Evolutionary conservation across 768 basidiomycete species (phyloP).

Genomic region (Mycena indigotica): DNA sequence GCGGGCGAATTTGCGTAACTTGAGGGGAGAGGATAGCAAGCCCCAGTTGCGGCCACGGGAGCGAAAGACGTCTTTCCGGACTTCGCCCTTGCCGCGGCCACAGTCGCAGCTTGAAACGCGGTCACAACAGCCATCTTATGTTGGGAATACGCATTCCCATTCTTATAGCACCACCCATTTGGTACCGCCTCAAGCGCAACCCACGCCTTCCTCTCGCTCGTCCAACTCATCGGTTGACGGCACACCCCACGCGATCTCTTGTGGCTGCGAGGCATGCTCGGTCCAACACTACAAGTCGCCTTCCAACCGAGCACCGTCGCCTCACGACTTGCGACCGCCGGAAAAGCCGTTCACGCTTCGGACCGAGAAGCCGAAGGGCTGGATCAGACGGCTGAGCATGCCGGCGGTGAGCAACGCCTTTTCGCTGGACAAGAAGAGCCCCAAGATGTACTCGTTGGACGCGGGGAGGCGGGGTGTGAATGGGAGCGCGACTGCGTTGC

Average conservation of each 20-base stretch:
- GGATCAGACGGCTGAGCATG: conserved; percentile 81
- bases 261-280: conserved; percentile 69
- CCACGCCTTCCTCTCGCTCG: conserved; percentile 27
- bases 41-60: conserved; percentile 22
- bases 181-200: conserved; percentile 33
- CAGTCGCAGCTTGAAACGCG: conserved; percentile 22
- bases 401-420: conserved; percentile 64
- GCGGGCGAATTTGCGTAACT: conserved; percentile 42
- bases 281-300: conserved; percentile 52
- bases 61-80: conserved; percentile 19
- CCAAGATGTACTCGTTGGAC: conserved; percentile 45
- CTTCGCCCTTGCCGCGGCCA: conserved; percentile 30
- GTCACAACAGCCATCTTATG: not conserved
- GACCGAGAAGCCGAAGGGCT: conserved; percentile 62
- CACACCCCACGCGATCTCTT: conserved; percentile 58
- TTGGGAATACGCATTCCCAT: conserved; percentile 23
- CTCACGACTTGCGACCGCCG: conserved; percentile 42
- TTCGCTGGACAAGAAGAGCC: conserved; percentile 55
- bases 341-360: conserved; percentile 48
- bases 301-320: conserved; percentile 29
- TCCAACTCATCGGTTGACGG: conserved; percentile 23
- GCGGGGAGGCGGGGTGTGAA: conserved; percentile 46
- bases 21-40: conserved; percentile 33
- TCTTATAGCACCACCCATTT: conserved; percentile 49
- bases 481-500: conserved; percentile 44